Conservation (phyloP, 352 stramenopile species). For the Phytophthora pseudosyringae region DNA sequence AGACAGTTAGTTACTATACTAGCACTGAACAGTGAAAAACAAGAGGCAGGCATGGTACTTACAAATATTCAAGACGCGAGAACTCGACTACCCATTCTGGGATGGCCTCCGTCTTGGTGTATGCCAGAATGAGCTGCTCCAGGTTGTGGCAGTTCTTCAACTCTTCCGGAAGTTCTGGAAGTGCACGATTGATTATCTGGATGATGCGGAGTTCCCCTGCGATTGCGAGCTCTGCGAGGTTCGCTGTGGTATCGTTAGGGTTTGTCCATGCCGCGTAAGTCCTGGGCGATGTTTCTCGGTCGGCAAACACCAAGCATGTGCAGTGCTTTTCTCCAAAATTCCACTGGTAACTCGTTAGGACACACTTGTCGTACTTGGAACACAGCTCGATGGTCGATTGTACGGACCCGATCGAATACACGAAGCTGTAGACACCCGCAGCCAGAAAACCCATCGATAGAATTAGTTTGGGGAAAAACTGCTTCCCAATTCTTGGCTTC, state of each 20-base stretch:
- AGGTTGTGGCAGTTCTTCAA: conserved; percentile 43
- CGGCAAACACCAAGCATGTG: conserved; percentile 28
- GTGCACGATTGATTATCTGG: conserved; percentile 55
- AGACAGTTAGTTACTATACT: background rate
- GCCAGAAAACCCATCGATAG: conserved; percentile 41
- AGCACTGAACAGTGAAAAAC: background rate
- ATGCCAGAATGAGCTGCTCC: conserved; percentile 44
- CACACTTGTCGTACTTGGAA: conserved; percentile 41
- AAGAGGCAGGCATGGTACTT: conserved; percentile 7
- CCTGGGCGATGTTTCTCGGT: conserved; percentile 21
- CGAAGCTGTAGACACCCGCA: conserved; percentile 28
- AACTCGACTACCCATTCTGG: conserved; percentile 41
- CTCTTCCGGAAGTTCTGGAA: conserved; percentile 44
- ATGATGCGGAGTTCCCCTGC: conserved; percentile 49
- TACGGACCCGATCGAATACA: conserved; percentile 44
- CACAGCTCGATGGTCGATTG: conserved; percentile 37
- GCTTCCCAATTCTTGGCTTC: conserved; percentile 18
- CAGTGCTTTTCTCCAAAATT: conserved; percentile 41
- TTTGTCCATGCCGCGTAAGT: conserved; percentile 51
- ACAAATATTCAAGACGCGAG: conserved; percentile 46
- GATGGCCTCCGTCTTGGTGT: conserved; percentile 43
- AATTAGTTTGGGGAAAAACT: conserved; percentile 36
- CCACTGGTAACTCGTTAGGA: conserved; percentile 50
- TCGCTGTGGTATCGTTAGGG: conserved; percentile 38
- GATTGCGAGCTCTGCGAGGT: conserved; percentile 37